Conservation (phyloP, 2,329 filamentous ascomycete species). For the Ascochyta koolunga region DNA sequence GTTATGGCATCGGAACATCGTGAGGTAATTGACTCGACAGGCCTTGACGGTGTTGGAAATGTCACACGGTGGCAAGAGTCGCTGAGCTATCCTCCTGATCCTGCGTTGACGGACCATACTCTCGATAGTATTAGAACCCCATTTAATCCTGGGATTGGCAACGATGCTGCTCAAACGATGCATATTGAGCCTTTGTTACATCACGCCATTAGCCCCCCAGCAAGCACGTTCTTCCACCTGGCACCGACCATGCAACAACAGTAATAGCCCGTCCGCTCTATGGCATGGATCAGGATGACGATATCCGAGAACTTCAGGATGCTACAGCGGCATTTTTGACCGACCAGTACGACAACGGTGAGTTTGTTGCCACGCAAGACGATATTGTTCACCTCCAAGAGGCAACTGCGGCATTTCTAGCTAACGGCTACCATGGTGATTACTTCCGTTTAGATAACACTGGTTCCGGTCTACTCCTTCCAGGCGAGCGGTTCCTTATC, state of each 20-base stretch:
- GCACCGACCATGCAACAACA: background rate
- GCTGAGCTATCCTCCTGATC: background rate
- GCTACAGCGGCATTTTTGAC: constrained; percentile 2
- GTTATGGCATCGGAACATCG: too few relatives aligned
- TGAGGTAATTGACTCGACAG: background rate
- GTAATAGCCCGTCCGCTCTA: background rate
- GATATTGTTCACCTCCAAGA: constrained; percentile 7
- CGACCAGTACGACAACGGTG: background rate
- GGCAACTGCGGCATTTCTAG: constrained; percentile 12
- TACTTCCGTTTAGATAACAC: background rate
- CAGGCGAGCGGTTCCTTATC: constrained; percentile 3
- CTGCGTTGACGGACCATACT: background rate
- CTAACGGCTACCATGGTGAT: constrained; percentile 8
- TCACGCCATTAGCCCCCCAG: background rate
- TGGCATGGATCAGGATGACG: background rate
- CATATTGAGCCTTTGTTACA: background rate
- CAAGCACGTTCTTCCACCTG: background rate
- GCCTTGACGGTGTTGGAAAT: background rate
- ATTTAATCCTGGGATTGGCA: background rate
- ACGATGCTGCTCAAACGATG: background rate
- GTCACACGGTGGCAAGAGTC: background rate
- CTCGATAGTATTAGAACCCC: background rate
- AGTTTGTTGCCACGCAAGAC: background rate
- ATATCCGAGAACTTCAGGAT: background rate
- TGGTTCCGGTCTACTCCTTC: constrained; percentile 1